Evolutionary conservation across 2,329 filamentous ascomycete species (phyloP), one percentile per base, ranked within the genome.

Genomic region (Huntiella omanensis): DNA sequence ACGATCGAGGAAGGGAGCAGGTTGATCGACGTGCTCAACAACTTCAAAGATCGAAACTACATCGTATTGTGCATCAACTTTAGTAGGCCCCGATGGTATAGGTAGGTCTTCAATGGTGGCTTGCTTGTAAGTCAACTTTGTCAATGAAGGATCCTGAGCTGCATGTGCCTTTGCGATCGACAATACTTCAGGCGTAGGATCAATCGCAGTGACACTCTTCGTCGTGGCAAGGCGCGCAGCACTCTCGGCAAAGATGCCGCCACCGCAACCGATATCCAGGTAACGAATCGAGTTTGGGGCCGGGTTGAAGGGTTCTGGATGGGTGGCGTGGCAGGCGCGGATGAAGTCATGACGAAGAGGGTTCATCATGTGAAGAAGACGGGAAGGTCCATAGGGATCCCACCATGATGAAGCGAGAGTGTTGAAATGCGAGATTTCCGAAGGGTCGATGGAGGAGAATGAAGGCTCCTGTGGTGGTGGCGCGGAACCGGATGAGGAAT

Each of bases 361-460:
- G 64, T 98, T 96, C 88, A 98, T 96, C 54, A 94, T 79, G 62
- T 98, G 91, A 2, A 98, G 76, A 49, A 95, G 77, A 35, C 88
- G 77, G 3, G 86, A 95, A 5, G 88, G 80, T 44, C 91, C 91
- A 58, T 94, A 78, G 1, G 88, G 83, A 62, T 96, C 87, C 91
- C 91, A 98, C 91, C 91, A 98, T 56, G 80, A 80, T 53, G 83
- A 83, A 53, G 91, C 91, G 56, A 98, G 83, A 52, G 77, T 77
- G 57, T 86, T 86, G 73, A 98, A 98, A 67, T 98, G 91, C 13
- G 82, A 83, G 53, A 98, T 76, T 66, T 98, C 88, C 53, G 80
- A 75, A 45, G 83, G 73, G 56, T 92, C 92, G 62, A 98, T 83
- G 47, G 83, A 86, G 41, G 80, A 77, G 55, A 64, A 69, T 47